Base-by-base conservation (phyloP, 805 yeast species). In the Starmerella riodocensis region DNA sequence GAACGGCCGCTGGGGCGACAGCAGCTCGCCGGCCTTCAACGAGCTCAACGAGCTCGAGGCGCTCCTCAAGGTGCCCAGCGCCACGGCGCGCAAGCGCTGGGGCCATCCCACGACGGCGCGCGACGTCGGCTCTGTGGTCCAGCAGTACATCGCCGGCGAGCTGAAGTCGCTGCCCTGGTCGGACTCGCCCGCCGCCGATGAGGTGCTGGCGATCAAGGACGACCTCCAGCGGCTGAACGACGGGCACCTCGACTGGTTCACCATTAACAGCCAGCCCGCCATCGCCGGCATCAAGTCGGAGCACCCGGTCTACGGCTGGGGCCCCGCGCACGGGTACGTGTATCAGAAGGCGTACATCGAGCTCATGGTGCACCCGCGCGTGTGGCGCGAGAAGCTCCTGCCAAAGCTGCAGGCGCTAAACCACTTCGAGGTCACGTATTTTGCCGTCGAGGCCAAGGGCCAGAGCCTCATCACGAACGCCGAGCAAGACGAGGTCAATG, bases 1-100 rank as follows among this genome's bases (percentile, higher is more conserved):
- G 37, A 91, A 88, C 60, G 98, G 98, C 45, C 71, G 98, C 64
- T 91, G 95, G 86, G 98, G 98, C 53, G 96, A 91, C 58, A 82
- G 96, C 3, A 69, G 94, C 43, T 91, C 97, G 31, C 98, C 98
- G 4, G 97, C 97, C 2, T 86, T 80, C 62, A 94, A 94, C 53
- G 93, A 82, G 48, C 69, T 85, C 42, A 94, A 83, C 57, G 68
- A 80, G 38, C 77, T 76, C 50, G 91, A 88, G 17, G 73, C 84
- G 26, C 65, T 85, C 54, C 72, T 86, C 51, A 73, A 94, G 59
- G 94, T 84, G 59, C 46, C 56, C 33, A 76, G 83, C 4, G 75
- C 77, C 46, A 77, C 76, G 58, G 85, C 93, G 1, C 62, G 75
- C 24, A 84, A 81, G 53, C 62, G 88, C 44, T 91, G 98, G 98